Evolutionary conservation across 225 moss, liverwort and hornwort species (phyloP).

Genomic region (Asterella californica): DNA sequence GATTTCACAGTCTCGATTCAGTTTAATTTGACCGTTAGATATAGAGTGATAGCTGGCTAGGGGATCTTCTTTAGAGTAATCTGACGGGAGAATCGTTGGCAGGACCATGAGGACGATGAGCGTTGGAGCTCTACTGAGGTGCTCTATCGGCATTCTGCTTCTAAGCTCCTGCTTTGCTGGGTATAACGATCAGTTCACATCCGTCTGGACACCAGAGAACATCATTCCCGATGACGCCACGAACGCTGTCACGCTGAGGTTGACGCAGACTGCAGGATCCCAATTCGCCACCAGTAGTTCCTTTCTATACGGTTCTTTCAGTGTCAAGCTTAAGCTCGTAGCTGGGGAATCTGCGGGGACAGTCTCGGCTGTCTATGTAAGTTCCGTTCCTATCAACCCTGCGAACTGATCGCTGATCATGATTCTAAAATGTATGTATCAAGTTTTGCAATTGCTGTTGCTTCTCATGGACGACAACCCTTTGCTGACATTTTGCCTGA

Average conservation of each 20-base stretch:
- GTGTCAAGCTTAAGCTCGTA: constrained; percentile 7
- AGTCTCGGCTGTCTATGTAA: constrained; percentile 26
- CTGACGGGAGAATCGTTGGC: too few relatives aligned
- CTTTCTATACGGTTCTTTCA: constrained; percentile 10
- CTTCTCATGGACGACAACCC: background rate
- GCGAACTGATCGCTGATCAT: too few relatives aligned
- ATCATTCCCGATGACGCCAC: constrained; percentile 14
- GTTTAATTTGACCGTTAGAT: too few relatives aligned
- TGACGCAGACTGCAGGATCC: constrained; percentile 2
- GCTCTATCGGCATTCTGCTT: background rate
- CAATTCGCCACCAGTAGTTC: background rate
- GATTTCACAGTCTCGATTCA: too few relatives aligned
- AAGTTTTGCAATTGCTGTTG: too few relatives aligned
- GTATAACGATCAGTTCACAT: background rate
- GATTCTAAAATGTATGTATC: too few relatives aligned
- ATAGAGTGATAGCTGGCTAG: too few relatives aligned
- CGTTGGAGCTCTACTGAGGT: background rate
- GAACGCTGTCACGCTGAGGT: background rate
- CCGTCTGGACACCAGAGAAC: constrained; percentile 13
- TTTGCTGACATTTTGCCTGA: background rate
- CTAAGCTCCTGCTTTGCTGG: background rate
- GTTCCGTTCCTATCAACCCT: background rate
- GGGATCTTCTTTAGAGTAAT: too few relatives aligned
- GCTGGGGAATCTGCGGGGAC: constrained; percentile 25
- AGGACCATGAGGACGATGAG: background rate